Evolutionary conservation across 352 stramenopile species (phyloP).

Genomic region (Phytophthora pisi): DNA sequence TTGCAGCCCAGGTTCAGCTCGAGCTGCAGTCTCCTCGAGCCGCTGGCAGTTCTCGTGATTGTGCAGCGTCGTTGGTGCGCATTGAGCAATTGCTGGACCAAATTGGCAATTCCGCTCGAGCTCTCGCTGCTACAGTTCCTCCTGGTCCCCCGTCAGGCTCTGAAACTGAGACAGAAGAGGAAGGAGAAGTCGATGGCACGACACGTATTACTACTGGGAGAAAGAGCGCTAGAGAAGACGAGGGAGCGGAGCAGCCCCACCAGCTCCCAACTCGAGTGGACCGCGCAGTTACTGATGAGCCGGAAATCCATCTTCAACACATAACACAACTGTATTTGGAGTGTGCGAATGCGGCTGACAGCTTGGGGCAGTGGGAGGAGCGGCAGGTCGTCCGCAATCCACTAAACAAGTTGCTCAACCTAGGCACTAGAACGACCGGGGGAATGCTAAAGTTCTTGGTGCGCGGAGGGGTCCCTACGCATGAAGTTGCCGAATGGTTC

Average conservation of each 20-base stretch:
- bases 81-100: neutral
- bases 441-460: neutral
- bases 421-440: neutral
- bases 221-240: neutral
- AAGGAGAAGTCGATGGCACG: neutral
- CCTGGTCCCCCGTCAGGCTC: neutral
- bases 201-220: neutral
- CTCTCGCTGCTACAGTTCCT: neutral
- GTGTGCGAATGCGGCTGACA: neutral
- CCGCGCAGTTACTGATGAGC: neutral
- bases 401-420: neutral
- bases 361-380: neutral
- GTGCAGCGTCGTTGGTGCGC: neutral
- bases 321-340: neutral
- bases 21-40: neutral
- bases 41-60: neutral
- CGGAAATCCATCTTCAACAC: neutral
- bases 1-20: neutral
- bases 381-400: neutral
- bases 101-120: neutral
- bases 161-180: neutral
- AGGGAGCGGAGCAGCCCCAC: neutral
- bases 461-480: neutral
- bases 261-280: neutral
- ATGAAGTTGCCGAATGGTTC: neutral